phyloP scores from a whole-genome alignment of 2,329 filamentous ascomycete species.

The Celoporthe dispersa region DNA sequence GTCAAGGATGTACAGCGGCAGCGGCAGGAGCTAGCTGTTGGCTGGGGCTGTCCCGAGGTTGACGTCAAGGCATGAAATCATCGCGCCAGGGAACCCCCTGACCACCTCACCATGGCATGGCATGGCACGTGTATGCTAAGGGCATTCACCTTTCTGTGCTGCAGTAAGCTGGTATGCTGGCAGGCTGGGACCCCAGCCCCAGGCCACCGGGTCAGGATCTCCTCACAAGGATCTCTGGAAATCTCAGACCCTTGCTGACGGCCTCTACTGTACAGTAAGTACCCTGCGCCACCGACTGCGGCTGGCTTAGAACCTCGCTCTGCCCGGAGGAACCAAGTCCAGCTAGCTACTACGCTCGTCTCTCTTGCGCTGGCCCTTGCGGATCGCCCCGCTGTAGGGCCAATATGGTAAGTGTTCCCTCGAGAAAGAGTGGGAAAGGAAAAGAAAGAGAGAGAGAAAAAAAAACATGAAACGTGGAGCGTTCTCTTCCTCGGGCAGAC shows the following conservation, averaged over 20 bases:
- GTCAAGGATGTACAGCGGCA: neutral
- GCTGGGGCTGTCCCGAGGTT: constrained; percentile 4
- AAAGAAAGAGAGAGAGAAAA: neutral
- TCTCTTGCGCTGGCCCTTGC: neutral
- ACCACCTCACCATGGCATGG: neutral
- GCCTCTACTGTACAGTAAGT: neutral
- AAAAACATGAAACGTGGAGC: neutral
- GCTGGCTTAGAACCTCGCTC: neutral
- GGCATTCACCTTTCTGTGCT: neutral
- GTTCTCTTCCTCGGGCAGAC: neutral
- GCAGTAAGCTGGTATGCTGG: neutral
- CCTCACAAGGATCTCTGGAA: neutral
- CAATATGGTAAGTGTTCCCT: neutral
- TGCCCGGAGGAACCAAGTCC: neutral
- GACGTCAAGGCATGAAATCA: constrained; percentile 11
- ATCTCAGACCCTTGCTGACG: neutral
- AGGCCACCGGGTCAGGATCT: neutral
- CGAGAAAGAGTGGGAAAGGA: neutral
- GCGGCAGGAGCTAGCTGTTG: neutral
- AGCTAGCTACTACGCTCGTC: neutral
- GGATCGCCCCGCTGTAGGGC: neutral
- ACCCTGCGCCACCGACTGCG: neutral
- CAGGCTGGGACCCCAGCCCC: neutral
- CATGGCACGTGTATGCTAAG: neutral
- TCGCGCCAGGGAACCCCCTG: neutral